Evolutionary conservation across 331 rosid genomes (phyloP).

Genomic region (Pyrus hybrid): DNA sequence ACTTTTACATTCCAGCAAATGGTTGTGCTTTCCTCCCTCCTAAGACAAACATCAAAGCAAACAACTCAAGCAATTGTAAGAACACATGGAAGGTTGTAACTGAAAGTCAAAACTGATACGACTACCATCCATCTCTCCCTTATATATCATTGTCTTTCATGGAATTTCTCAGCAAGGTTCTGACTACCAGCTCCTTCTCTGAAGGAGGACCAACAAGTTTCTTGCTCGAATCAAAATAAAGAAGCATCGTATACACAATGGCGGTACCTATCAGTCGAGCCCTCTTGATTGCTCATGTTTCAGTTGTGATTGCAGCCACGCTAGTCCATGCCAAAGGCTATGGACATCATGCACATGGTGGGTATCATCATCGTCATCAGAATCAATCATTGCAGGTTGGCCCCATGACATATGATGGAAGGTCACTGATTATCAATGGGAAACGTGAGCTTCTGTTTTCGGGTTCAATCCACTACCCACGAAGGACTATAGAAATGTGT

Average conservation of each 20-base stretch:
- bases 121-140: too few relatives aligned
- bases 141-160: neutral
- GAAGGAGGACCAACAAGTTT: neutral
- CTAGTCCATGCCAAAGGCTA: neutral
- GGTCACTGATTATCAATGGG: conserved; percentile 53
- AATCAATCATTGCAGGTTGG: neutral
- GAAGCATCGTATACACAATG: neutral
- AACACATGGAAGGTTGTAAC: too few relatives aligned
- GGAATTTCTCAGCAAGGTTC: neutral
- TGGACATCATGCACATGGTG: neutral
- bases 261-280: neutral
- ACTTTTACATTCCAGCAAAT: too few relatives aligned
- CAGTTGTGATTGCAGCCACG: neutral
- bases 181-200: neutral
- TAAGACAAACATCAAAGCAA: too few relatives aligned
- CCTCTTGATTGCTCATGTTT: neutral
- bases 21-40: too few relatives aligned
- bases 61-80: too few relatives aligned
- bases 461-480: conserved; percentile 62
- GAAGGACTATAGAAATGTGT: conserved; percentile 67
- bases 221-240: neutral
- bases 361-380: neutral
- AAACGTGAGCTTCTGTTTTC: conserved; percentile 45
- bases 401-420: conserved; percentile 45
- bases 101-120: too few relatives aligned